Evolutionary conservation across 345 rosid genomes (phyloP).

Genomic region (Aethionema arabicum): DNA sequence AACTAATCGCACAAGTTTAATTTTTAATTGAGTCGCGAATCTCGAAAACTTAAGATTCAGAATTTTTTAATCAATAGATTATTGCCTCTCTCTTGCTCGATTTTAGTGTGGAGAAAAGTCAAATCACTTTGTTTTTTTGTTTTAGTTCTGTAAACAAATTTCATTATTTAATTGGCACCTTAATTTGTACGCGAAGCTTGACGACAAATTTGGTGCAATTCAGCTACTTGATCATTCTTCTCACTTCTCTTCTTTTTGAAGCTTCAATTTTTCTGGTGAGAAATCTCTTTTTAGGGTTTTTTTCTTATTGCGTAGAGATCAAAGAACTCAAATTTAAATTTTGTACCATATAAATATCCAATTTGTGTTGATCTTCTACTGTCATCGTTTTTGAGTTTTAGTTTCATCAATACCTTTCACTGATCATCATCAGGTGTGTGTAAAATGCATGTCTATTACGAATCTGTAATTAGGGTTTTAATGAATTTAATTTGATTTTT

Average conservation of each 20-base stretch:
- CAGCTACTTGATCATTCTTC: slow-evolving; percentile 34
- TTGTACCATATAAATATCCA: slow-evolving; percentile 42
- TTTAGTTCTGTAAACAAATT: slow-evolving; percentile 1
- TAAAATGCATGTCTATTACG: slow-evolving; percentile 24
- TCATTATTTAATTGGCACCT: not conserved
- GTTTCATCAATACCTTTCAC: slow-evolving; percentile 3
- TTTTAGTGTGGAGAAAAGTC: slow-evolving; percentile 24
- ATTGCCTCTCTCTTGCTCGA: slow-evolving; percentile 16
- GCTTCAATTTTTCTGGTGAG: slow-evolving; percentile 34
- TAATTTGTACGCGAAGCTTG: slow-evolving; percentile 31
- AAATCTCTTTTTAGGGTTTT: not conserved
- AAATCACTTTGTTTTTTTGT: slow-evolving; percentile 16
- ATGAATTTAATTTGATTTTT: slow-evolving; percentile 28
- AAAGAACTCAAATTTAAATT: slow-evolving; percentile 27
- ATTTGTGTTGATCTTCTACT: slow-evolving; percentile 6
- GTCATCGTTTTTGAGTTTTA: slow-evolving; percentile 25
- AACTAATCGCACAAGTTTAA: not conserved
- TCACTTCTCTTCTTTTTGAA: slow-evolving; percentile 48
- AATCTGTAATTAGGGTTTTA: slow-evolving; percentile 11
- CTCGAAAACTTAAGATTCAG: slow-evolving; percentile 29
- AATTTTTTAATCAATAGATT: slow-evolving; percentile 10
- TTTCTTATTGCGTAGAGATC: slow-evolving; percentile 13
- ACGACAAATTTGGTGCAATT: slow-evolving; percentile 40
- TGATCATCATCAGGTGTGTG: slow-evolving; percentile 18
- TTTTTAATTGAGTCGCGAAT: slow-evolving; percentile 26